Base-by-base conservation (phyloP, 2,329 filamentous ascomycete species). In the Byssochlamys sp. region DNA sequence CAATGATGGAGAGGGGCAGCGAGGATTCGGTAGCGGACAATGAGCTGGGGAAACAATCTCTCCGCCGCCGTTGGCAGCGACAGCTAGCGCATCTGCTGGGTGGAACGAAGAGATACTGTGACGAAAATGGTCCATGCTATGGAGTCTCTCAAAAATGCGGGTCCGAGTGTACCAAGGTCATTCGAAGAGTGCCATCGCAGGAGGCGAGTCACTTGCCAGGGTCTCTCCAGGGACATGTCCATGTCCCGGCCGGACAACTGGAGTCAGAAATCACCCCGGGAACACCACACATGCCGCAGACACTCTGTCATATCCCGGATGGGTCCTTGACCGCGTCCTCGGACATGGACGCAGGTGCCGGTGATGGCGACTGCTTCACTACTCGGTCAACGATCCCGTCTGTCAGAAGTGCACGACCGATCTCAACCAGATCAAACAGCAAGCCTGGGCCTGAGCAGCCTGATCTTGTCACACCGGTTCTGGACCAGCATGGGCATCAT, bases 111-210 rank as follows among this genome's bases (percentile, higher is more conserved):
- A 67, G 77, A 1, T 67, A 73, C 2, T 86, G 84, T 62, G 81
- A 84, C 60, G 78, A 81, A 56, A 72, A 79, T 55, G 83, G 82
- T 0, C 80, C 82, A 19, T 87, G 84, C 61, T 82, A 81, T 62
- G 84, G 84, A 0, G 81, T 81, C 62, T 83, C 81, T 2, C 81
- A 85, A 62, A 78, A 81, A 0, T 86, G 84, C 64, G 83, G 83
- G 1, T 74, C 76, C 26, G 82, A 85, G 59, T 86, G 84, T 67
- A 81, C 82, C 63, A 83, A 81, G 66, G 67, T 72, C 3, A 65
- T 72, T 29, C 63, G 66, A 48, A 66, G 63, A 50, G 60, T 25
- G 53, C 55, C 54, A n/a, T 33, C 52, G 26, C 19, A 49, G 5
- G 33, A 33, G n/a, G 33, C 53, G 4, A 26, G n/a, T 27, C 51